Evolutionary conservation across 106 monocot species (phyloP).

Genomic region (Dendrobium huoshanense): DNA sequence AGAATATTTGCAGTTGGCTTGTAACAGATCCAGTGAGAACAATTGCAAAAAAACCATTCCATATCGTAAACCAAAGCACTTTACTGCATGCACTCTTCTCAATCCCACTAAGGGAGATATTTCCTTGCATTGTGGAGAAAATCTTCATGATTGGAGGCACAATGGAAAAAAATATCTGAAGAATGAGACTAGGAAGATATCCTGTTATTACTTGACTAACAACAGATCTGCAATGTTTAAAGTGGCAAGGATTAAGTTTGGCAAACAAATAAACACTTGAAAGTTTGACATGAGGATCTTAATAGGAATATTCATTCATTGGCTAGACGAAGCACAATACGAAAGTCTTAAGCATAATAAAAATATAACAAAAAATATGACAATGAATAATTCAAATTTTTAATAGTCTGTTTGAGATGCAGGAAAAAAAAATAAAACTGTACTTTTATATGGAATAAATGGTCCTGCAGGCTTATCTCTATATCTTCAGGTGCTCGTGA

Average conservation of each 20-base stretch:
- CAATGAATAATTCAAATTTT: neutral
- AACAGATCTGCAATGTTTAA: conserved; percentile 39
- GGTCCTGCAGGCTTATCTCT: neutral
- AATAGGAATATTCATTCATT: neutral
- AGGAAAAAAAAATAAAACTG: conserved; percentile 20
- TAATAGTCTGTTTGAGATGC: neutral
- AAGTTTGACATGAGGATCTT: neutral
- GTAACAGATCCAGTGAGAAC: conserved; percentile 82
- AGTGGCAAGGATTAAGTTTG: conserved; percentile 1
- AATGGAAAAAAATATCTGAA: conserved; percentile 52
- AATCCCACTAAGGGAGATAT: conserved; percentile 69
- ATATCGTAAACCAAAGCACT: conserved; percentile 90
- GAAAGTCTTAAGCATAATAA: neutral
- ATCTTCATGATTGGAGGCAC: conserved; percentile 87
- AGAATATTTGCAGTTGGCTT: conserved; percentile 45
- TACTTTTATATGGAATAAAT: neutral
- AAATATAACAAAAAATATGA: neutral
- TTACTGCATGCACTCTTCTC: conserved; percentile 89
- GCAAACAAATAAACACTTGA: neutral
- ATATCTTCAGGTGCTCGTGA: neutral
- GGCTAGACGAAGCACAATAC: neutral
- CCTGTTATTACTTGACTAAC: conserved; percentile 94
- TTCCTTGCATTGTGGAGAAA: conserved; percentile 95
- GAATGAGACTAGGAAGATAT: conserved; percentile 95
- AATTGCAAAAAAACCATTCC: conserved; percentile 93